phyloP scores from a whole-genome alignment of 768 basidiomycete species.

The Mycena galericulata region DNA sequence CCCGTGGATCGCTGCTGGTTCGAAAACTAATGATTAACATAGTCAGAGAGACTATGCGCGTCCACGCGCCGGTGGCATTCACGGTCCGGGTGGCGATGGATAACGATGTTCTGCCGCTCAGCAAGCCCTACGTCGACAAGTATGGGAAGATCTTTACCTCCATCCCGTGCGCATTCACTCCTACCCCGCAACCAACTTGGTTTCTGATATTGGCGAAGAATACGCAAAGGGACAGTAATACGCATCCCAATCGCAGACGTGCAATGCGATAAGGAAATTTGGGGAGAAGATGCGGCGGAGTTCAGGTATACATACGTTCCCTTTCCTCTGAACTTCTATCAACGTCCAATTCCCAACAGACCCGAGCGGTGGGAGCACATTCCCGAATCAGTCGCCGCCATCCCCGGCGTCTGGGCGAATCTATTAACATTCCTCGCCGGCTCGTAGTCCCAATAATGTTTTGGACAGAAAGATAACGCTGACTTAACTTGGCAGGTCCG shows the following conservation, averaged over 20 bases:
- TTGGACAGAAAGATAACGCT: too few species aligned
- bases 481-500: constrained; percentile 40
- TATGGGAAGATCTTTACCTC: constrained; percentile 53
- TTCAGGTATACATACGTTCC: too few species aligned
- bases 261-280: constrained; percentile 63
- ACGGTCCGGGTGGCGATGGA: constrained; percentile 55
- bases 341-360: too few species aligned
- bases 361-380: constrained; percentile 69
- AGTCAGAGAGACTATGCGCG: constrained; percentile 68
- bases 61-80: constrained; percentile 63
- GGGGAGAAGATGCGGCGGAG: constrained; percentile 71
- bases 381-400: constrained; percentile 55
- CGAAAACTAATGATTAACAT: constrained; percentile 41
- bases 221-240: constrained; percentile 56
- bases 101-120: constrained; percentile 61
- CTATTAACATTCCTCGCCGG: constrained; percentile 71
- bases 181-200: background rate
- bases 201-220: constrained; percentile 37
- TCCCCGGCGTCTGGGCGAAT: constrained; percentile 74
- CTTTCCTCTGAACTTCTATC: too few species aligned
- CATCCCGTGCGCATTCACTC: constrained; percentile 40
- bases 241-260: constrained; percentile 64
- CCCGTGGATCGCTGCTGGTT: background rate
- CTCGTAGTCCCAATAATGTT: too few species aligned
- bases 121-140: constrained; percentile 56